Evolutionary conservation across 1,284 basidiomycete genomes (phyloP).

Genomic region (Athelia sp.): DNA sequence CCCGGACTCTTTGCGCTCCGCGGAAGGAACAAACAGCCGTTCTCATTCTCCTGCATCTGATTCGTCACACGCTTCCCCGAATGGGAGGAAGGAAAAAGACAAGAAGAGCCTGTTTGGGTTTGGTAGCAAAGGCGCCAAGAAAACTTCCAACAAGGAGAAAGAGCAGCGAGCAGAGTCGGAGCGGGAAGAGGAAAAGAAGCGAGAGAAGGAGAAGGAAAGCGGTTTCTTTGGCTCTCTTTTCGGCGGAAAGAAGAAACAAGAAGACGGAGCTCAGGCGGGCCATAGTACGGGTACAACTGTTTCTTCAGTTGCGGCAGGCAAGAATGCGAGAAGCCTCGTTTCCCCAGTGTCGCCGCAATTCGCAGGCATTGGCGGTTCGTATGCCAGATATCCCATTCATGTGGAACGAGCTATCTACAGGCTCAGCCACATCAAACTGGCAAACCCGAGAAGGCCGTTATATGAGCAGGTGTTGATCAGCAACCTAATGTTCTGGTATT

Average conservation of each 20-base stretch:
- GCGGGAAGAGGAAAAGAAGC: conserved; percentile 51
- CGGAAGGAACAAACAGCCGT: background rate
- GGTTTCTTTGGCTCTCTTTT: conserved; percentile 90
- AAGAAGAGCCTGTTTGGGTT: conserved; percentile 73
- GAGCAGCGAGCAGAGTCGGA: conserved; percentile 36
- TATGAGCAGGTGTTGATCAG: conserved; percentile 99
- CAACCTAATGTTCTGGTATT: conserved; percentile 99
- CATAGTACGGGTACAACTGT: conserved; percentile 30
- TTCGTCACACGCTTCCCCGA: conserved; percentile 22
- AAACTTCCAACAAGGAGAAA: conserved; percentile 35
- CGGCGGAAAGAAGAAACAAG: conserved; percentile 77
- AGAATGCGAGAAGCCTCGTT: conserved; percentile 40
- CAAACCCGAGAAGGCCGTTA: conserved; percentile 91
- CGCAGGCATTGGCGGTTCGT: conserved; percentile 54
- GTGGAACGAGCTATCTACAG: conserved; percentile 98
- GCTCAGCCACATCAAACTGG: conserved; percentile 96
- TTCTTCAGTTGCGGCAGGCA: no score
- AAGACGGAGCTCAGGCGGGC: conserved; percentile 48
- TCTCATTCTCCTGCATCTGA: conserved; percentile 11
- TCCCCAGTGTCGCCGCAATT: conserved; percentile 57
- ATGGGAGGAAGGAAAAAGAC: conserved; percentile 67
- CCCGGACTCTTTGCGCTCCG: conserved; percentile 3
- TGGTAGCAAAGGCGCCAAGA: conserved; percentile 57
- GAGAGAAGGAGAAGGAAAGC: conserved; percentile 67
- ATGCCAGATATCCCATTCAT: conserved; percentile 92